Percentiles rank a stretch among this genome's conserved stretches.
phyloP scores from a whole-genome alignment of 2,329 filamentous ascomycete genomes.

The Aspergillus novoparasiticus region DNA sequence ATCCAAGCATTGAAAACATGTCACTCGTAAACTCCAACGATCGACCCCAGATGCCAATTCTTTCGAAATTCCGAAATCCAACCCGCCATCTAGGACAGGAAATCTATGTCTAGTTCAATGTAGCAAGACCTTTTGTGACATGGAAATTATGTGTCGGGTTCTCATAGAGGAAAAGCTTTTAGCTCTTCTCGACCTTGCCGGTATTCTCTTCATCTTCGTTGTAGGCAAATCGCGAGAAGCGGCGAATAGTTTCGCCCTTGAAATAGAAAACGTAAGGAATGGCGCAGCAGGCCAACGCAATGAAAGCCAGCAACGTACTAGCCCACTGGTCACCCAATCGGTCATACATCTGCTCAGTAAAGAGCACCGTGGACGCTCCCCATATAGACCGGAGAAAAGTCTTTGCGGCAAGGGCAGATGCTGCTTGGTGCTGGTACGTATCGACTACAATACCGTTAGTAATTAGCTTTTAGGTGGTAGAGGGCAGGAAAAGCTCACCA shows the following conservation, averaged over 20 bases:
- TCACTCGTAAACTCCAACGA: background rate
- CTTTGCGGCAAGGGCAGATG: conserved; percentile 79
- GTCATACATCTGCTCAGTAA: conserved; percentile 79
- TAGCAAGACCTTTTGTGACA: background rate
- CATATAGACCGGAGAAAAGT: conserved; percentile 79
- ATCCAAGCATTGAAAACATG: background rate
- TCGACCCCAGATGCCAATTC: background rate
- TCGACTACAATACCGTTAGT: conserved; percentile 50
- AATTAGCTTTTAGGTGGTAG: background rate
- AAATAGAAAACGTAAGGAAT: conserved; percentile 84
- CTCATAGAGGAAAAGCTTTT: background rate
- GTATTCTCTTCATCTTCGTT: conserved; percentile 53
- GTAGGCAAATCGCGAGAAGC: conserved; percentile 73
- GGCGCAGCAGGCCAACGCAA: conserved; percentile 74
- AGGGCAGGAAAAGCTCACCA: conserved; percentile 27
- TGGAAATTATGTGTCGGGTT: background rate
- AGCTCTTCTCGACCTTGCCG: conserved; percentile 8
- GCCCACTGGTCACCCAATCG: conserved; percentile 77
- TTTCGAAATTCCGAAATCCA: background rate
- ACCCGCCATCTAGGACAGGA: background rate
- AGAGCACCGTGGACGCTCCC: conserved; percentile 76
- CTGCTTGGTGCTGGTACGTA: conserved; percentile 72
- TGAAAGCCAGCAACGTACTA: conserved; percentile 69
- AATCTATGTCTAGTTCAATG: background rate
- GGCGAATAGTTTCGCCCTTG: conserved; percentile 72